Evolutionary conservation across 2,329 filamentous ascomycete species (phyloP).

Genomic region (Ilyonectria robusta): DNA sequence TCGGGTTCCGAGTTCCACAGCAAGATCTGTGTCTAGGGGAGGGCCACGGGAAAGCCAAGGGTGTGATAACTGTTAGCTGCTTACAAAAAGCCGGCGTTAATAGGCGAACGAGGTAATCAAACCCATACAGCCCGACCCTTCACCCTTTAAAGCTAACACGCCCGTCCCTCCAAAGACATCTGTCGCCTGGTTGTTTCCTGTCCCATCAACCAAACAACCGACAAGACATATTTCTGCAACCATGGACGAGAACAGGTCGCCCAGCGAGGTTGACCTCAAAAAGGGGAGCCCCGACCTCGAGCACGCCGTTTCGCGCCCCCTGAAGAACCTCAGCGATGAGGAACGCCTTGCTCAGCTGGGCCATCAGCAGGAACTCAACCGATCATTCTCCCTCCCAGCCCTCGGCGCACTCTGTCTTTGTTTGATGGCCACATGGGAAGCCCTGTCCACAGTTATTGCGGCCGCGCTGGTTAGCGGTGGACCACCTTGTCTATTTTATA

Average conservation of each 20-base stretch:
- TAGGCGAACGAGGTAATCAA: neutral
- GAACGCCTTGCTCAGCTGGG: slow-evolving; percentile 30
- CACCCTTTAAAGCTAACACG: neutral
- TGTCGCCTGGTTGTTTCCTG: neutral
- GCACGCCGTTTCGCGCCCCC: slow-evolving; percentile 18
- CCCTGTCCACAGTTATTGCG: slow-evolving; percentile 23
- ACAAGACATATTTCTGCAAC: neutral
- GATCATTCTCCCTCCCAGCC: slow-evolving; percentile 25
- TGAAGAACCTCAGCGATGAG: slow-evolving; percentile 28
- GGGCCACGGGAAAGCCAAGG: neutral
- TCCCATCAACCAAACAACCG: neutral
- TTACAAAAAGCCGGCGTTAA: slow-evolving; percentile 10
- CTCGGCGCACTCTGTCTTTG: slow-evolving; percentile 20
- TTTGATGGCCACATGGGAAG: slow-evolving; percentile 29
- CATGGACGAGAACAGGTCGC: slow-evolving; percentile 7
- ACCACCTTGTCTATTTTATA: slow-evolving; percentile 39
- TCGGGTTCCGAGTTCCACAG: slow-evolving; percentile 28
- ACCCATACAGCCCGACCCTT: neutral
- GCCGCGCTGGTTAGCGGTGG: slow-evolving; percentile 18
- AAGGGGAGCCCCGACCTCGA: slow-evolving; percentile 8
- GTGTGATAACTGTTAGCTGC: neutral
- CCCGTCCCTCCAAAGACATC: neutral
- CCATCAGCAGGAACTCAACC: slow-evolving; percentile 23
- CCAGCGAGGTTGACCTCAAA: slow-evolving; percentile 20
- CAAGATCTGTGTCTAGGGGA: neutral